Conservation (phyloP, 2,329 filamentous ascomycete species). For the Pseudophaeomoniella oleicola region DNA sequence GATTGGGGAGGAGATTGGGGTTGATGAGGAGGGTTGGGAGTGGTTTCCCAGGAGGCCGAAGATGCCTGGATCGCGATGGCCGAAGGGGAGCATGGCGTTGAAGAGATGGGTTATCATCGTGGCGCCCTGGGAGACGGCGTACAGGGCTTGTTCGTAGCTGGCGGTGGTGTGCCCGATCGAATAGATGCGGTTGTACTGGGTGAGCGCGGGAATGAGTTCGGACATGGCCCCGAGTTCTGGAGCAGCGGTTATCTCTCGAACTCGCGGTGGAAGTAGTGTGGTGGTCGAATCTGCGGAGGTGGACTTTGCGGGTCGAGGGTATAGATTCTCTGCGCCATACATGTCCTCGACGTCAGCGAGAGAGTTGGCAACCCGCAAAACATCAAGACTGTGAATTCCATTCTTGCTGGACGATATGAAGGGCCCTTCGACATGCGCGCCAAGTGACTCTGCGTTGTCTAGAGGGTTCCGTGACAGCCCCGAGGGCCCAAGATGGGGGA, state of each 20-base stretch:
- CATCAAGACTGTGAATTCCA: conserved; percentile 65
- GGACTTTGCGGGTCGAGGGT: conserved; percentile 2
- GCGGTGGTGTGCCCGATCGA: conserved; percentile 80
- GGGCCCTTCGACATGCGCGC: conserved; percentile 81
- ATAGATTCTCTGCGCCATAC: conserved; percentile 56
- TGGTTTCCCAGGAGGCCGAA: conserved; percentile 69
- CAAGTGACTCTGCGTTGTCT: conserved; percentile 72
- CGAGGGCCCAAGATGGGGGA: conserved; percentile 65
- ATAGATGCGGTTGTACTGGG: conserved; percentile 53
- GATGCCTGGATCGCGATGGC: conserved; percentile 81
- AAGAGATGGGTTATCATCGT: conserved; percentile 89
- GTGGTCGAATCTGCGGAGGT: conserved; percentile 17
- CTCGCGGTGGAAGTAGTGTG: conserved; percentile 17
- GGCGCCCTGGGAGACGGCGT: conserved; percentile 58
- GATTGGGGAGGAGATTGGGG: conserved; percentile 8
- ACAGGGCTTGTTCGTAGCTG: conserved; percentile 66
- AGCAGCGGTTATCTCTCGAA: conserved; percentile 76
- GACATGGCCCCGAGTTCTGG: conserved; percentile 65
- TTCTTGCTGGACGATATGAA: conserved; percentile 75
- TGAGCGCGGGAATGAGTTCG: conserved; percentile 51
- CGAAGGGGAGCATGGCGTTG: conserved; percentile 83
- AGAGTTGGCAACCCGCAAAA: conserved; percentile 45
- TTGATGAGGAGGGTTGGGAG: conserved; percentile 17
- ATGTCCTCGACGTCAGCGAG: conserved; percentile 40
- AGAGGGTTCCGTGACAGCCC: conserved; percentile 41